phyloP scores from a whole-genome alignment of 2,329 filamentous ascomycete genomes.

The Aspergillus sp. region DNA sequence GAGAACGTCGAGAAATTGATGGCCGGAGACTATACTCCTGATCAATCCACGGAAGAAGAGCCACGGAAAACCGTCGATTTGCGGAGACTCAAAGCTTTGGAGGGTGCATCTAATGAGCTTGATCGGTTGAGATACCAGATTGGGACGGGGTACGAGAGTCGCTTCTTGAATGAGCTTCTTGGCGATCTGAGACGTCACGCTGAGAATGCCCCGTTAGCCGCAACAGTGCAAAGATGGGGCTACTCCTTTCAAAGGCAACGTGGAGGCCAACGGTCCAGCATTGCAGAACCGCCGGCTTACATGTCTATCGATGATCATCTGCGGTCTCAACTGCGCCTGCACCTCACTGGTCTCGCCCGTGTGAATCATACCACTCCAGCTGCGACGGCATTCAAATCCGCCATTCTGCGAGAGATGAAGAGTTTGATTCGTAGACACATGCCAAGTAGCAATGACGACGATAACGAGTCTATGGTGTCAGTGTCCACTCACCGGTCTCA shows the following conservation, averaged over 20 bases:
- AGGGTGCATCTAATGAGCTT: conserved; percentile 76
- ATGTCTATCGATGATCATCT: conserved; percentile 70
- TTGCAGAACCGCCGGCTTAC: conserved; percentile 75
- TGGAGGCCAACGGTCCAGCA: conserved; percentile 64
- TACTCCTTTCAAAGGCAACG: conserved; percentile 71
- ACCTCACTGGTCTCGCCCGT: conserved; percentile 75
- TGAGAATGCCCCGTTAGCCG: conserved; percentile 66
- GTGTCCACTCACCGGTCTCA: conserved; percentile 73
- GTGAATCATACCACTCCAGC: conserved; percentile 78
- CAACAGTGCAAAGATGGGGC: conserved; percentile 83
- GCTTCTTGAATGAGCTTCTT: conserved; percentile 75
- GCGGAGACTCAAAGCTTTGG: conserved; percentile 72
- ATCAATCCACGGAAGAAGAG: conserved; percentile 28
- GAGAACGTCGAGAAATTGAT: conserved; percentile 78
- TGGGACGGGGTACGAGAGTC: conserved; percentile 80
- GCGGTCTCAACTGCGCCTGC: conserved; percentile 67
- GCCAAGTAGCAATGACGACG: conserved; percentile 91
- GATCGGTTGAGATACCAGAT: conserved; percentile 74
- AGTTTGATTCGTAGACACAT: conserved; percentile 79
- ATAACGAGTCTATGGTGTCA: conserved; percentile 85
- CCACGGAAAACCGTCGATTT: conserved; percentile 62
- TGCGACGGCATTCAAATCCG: conserved; percentile 79
- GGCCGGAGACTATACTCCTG: conserved; percentile 62
- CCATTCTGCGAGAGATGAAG: conserved; percentile 81
- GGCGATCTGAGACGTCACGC: conserved; percentile 79